Evolutionary conservation across 495 filamentous ascomycete genomes (phyloP), one percentile per base, ranked within the genome.

Genomic region (Penicillium dipodomyicola): DNA sequence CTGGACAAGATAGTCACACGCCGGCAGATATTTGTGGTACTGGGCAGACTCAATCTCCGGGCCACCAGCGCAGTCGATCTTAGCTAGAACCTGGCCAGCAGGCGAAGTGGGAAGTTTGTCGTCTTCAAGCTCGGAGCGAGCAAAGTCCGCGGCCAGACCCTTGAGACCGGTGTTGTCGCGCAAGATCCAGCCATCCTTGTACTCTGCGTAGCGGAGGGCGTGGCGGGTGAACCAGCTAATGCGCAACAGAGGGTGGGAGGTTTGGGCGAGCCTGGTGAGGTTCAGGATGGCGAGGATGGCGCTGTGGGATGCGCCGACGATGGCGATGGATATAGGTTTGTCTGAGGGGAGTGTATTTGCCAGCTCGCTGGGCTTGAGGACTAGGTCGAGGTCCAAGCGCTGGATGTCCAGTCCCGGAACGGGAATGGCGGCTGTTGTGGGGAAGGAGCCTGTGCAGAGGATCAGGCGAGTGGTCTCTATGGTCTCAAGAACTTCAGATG

Each of bases 121-220:
- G 40, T 80, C 80, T 58, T 85, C 83, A 2, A 86, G 70, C 45
- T 84, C 74, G 14, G 77, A 68, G 43, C 73, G 75, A 3, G 82
- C 84, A 67, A 82, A 87, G n/a, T 78, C 71, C 0, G 82, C 82
- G 0, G 79, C 82, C 3, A 70, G 67, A n/a, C 83, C 83, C 63
- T 86, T 85, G 15, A 86, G 69, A 3, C 83, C 83, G 4, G 83
- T 85, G 67, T 85, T 86, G 56, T 86, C 83, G 47, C 80, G 80
- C 50, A 83, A 67, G 49, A 85, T 82, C 82, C 82, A 86, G 50
- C 79, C 82, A 46, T 83, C 81, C 69, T 72, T 82, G 64, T 76
- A 82, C 62, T 82, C 79, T 15, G 83, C 83, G 45, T 86, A 86
- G 48, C 82, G 80, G 29, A 85, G 76, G 0, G 75, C 67, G 56